Percentiles rank a stretch among this genome's conserved stretches.
phyloP scores from a whole-genome alignment of 371 early-diverging fungal species.

The Nematocida sp. region DNA sequence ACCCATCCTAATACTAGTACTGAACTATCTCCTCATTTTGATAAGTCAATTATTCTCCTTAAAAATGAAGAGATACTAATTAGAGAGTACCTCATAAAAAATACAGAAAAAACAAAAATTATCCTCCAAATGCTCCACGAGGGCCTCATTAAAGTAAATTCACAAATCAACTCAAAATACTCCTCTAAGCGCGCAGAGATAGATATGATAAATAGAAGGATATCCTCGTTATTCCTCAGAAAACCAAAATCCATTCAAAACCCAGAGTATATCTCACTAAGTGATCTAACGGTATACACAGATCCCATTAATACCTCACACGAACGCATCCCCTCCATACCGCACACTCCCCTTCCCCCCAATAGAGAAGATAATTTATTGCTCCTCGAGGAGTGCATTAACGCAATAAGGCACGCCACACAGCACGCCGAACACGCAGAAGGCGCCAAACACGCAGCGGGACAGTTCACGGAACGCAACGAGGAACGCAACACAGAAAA shows the following conservation, averaged over 20 bases:
- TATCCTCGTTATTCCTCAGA: not conserved
- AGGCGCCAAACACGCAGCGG: too few relatives aligned
- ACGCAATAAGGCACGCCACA: not conserved
- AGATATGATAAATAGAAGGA: not conserved
- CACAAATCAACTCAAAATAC: not conserved
- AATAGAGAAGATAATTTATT: not conserved
- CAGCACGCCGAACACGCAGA: too few relatives aligned
- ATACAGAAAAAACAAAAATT: not conserved
- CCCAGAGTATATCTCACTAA: not conserved
- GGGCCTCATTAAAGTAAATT: not conserved
- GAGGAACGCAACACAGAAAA: too few relatives aligned
- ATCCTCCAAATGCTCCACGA: not conserved
- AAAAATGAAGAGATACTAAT: conserved; percentile 17
- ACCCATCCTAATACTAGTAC: not conserved
- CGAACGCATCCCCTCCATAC: not conserved
- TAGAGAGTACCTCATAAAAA: not conserved
- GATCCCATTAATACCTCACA: not conserved
- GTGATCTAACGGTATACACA: not conserved
- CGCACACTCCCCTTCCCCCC: not conserved
- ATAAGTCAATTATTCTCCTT: conserved; percentile 15
- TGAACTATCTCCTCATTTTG: not conserved
- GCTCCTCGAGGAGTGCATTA: not conserved
- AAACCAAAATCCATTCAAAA: not conserved
- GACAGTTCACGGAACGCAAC: too few relatives aligned
- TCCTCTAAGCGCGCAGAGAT: not conserved